Conservation (phyloP, 768 basidiomycete species). For the Russula earlei region DNA sequence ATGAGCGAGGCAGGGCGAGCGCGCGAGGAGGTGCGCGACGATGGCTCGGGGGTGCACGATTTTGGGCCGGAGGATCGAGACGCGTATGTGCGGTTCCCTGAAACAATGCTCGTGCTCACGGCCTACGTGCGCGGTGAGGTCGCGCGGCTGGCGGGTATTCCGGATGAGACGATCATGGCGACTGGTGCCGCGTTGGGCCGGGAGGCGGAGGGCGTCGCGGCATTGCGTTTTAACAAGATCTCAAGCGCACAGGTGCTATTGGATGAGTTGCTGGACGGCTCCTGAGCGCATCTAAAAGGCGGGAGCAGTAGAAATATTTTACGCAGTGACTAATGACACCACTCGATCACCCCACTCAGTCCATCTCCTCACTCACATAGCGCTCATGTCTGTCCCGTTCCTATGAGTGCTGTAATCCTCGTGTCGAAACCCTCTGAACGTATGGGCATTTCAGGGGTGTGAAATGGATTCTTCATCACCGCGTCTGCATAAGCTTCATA, state of each 20-base stretch:
- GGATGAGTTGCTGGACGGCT: background rate
- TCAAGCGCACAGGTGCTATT: background rate
- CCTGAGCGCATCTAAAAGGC: background rate
- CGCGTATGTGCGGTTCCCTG: slow-evolving; percentile 65
- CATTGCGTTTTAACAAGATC: slow-evolving; percentile 11
- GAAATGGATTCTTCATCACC: slow-evolving; percentile 99
- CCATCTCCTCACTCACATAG: no score
- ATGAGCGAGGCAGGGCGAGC: slow-evolving; percentile 40
- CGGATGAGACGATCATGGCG: slow-evolving; percentile 14
- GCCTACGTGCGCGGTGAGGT: slow-evolving; percentile 19
- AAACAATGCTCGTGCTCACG: slow-evolving; percentile 63
- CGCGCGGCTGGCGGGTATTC: slow-evolving; percentile 8
- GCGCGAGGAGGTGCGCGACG: slow-evolving; percentile 51
- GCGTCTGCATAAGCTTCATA: slow-evolving; percentile 93
- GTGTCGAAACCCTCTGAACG: slow-evolving; percentile 82
- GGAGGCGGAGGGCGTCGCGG: slow-evolving; percentile 13
- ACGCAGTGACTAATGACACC: slow-evolving; percentile 3
- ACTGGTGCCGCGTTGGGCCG: slow-evolving; percentile 1
- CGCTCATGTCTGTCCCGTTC: slow-evolving; percentile 7
- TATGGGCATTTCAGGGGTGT: slow-evolving; percentile 99
- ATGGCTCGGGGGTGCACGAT: slow-evolving; percentile 65
- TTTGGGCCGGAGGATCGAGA: slow-evolving; percentile 50
- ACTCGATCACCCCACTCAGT: slow-evolving; percentile 3
- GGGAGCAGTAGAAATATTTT: background rate
- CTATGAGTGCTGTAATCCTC: slow-evolving; percentile 49